Percentiles rank a stretch among this genome's conserved stretches.
phyloP scores from a whole-genome alignment of 2,329 filamentous ascomycete genomes.

The Huntiella bhutanensis region DNA sequence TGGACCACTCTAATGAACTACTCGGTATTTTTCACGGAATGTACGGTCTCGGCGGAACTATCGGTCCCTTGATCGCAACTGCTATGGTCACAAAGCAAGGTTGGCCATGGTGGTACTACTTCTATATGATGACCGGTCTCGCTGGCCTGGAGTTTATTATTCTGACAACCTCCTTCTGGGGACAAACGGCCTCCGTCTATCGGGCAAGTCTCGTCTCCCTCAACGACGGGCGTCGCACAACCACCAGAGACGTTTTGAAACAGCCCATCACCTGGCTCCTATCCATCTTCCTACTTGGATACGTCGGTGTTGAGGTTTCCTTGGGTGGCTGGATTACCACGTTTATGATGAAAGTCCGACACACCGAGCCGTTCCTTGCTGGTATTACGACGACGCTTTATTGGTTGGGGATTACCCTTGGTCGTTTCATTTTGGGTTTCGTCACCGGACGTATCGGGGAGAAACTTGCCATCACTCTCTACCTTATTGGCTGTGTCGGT shows the following conservation, averaged over 20 bases:
- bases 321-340: slow-evolving; percentile 64
- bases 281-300: slow-evolving; percentile 55
- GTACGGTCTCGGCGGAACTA: slow-evolving; percentile 53
- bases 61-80: slow-evolving; percentile 52
- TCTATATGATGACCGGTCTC: slow-evolving; percentile 51
- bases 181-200: slow-evolving; percentile 37
- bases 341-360: slow-evolving; percentile 66
- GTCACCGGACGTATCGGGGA: slow-evolving; percentile 57
- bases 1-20: slow-evolving; percentile 54
- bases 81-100: slow-evolving; percentile 46
- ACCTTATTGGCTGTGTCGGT: slow-evolving; percentile 42
- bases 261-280: slow-evolving; percentile 50
- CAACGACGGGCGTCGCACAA: slow-evolving; percentile 24
- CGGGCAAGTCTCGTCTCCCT: slow-evolving; percentile 20
- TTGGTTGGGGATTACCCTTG: slow-evolving; percentile 66
- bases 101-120: slow-evolving; percentile 53
- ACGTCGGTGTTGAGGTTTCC: slow-evolving; percentile 61
- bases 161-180: slow-evolving; percentile 41
- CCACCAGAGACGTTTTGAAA: slow-evolving; percentile 25
- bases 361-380: slow-evolving; percentile 48
- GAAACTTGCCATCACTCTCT: slow-evolving; percentile 42
- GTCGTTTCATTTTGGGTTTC: slow-evolving; percentile 55
- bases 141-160: slow-evolving; percentile 35
- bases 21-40: slow-evolving; percentile 54
- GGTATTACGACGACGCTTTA: slow-evolving; percentile 65